Evolutionary conservation across 441 rosid genomes (phyloP).

Genomic region (Arabidopsis lyrata): DNA sequence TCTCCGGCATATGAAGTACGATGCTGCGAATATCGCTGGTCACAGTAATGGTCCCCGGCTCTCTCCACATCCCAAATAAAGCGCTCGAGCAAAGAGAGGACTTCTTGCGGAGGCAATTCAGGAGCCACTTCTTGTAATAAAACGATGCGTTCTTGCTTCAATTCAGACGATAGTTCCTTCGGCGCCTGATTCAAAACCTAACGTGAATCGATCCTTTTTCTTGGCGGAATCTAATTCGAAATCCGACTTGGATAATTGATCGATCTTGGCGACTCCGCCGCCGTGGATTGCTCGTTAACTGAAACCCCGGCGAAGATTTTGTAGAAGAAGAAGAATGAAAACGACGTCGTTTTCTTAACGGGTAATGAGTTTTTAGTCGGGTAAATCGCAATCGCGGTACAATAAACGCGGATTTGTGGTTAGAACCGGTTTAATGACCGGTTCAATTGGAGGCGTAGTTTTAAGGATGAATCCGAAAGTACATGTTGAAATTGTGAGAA

Average conservation of each 20-base stretch:
- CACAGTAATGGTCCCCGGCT: neutral
- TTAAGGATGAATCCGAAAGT: too few relatives aligned
- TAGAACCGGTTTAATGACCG: too few relatives aligned
- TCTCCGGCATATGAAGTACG: neutral
- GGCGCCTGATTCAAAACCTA: neutral
- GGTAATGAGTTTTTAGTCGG: too few relatives aligned
- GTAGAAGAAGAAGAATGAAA: too few relatives aligned
- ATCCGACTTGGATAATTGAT: neutral
- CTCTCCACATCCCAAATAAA: neutral
- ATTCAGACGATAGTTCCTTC: neutral
- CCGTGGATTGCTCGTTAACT: neutral
- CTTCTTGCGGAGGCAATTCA: neutral
- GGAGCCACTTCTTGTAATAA: neutral
- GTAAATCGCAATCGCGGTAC: too few relatives aligned
- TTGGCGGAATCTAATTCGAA: neutral
- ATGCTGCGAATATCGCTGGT: neutral
- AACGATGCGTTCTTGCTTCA: neutral
- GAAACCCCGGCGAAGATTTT: constrained; percentile 1
- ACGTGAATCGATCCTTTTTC: too few relatives aligned
- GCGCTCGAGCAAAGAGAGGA: neutral
- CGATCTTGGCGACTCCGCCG: neutral
- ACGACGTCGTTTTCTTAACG: too few relatives aligned
- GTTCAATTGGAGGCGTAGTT: too few relatives aligned
- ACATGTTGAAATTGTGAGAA: too few relatives aligned
- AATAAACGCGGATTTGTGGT: too few relatives aligned